Evolutionary conservation across 2,329 filamentous ascomycete species (phyloP), one percentile per base, ranked within the genome.

Genomic region (Trichophyton rubrum): DNA sequence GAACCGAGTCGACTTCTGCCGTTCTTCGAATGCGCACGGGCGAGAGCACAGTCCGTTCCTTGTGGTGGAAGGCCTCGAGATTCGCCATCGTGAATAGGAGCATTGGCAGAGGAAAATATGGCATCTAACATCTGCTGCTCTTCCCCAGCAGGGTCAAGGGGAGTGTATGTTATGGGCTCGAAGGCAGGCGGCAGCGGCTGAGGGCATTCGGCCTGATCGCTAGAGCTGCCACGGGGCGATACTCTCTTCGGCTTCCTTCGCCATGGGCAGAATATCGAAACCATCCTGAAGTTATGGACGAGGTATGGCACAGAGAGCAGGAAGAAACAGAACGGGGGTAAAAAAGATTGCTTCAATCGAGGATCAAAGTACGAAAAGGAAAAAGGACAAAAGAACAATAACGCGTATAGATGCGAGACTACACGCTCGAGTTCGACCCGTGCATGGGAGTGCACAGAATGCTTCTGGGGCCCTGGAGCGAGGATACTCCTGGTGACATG

Each of bases 1-100:
- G 53, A 57, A 13, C 33, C 59, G 35, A 65, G 40, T 30, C 63
- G 62, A 7, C 45, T 38, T 24, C 35, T 47, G 9, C 47, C 35
- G 8, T 17, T 59, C 20, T 33, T 60, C 40, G 57, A 59, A 38
- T 59, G 41, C 3, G 30, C 11, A 22, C 57, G 43, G 33, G 57
- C 4, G 35, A 45, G 5, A 27, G 17, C 35, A 58, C n/a, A 17
- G 5, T 22, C 24, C 41, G 35, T 4, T 15, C 7, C 35, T 3
- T 20, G 22, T 20, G 56, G 51, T 17, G 27, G 56, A 43, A 17
- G 9, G 20, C 33, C 38, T 24, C 30, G 35, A 15, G 13, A 7
- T 3, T 43, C 20, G 3, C 22, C 9, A 35, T 33, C 22, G 33
- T 5, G 6, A 22, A 35, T 6, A 24, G 20, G 13, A 20, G n/a